Evolutionary conservation across 495 filamentous ascomycete genomes (phyloP).

Genomic region (Neurospora sp.): DNA sequence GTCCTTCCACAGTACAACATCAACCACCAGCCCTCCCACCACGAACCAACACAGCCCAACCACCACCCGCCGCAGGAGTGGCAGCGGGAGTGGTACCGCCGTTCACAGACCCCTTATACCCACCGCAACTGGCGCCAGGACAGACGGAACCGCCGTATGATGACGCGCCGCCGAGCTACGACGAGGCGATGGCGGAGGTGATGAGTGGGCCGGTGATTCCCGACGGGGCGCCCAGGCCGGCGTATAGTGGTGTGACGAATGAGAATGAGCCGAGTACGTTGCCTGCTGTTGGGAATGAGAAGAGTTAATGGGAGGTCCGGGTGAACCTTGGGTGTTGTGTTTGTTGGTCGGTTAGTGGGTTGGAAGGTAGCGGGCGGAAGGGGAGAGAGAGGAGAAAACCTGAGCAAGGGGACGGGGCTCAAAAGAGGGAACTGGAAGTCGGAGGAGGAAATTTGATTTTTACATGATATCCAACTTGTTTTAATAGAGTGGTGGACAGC

Average conservation of each 20-base stretch:
- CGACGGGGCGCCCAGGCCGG: constrained; percentile 20
- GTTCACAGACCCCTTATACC: constrained; percentile 32
- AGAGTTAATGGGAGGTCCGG: constrained; percentile 7
- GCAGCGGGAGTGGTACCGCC: neutral
- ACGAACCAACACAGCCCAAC: constrained; percentile 14
- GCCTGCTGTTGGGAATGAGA: constrained; percentile 15
- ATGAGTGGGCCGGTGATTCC: constrained; percentile 40
- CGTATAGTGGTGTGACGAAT: constrained; percentile 39
- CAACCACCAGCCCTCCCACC: constrained; percentile 3
- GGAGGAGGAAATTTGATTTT: no score
- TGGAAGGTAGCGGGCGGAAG: no score
- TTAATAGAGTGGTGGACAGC: no score
- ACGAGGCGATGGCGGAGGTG: constrained; percentile 81
- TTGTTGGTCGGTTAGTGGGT: no score
- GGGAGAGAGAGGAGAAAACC: no score
- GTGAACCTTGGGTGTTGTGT: no score
- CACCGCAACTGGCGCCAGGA: constrained; percentile 30
- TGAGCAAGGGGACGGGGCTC: no score
- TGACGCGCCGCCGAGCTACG: constrained; percentile 70
- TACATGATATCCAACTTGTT: no score
- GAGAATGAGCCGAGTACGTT: constrained; percentile 38
- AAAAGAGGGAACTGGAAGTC: no score
- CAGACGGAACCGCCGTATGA: constrained; percentile 34
- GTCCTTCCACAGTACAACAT: constrained; percentile 4
- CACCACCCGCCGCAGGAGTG: constrained; percentile 13